Percentiles rank a stretch among this genome's conserved stretches.
phyloP scores from a whole-genome alignment of 305 asterid genomes.

The Caryopteris hybrid region DNA sequence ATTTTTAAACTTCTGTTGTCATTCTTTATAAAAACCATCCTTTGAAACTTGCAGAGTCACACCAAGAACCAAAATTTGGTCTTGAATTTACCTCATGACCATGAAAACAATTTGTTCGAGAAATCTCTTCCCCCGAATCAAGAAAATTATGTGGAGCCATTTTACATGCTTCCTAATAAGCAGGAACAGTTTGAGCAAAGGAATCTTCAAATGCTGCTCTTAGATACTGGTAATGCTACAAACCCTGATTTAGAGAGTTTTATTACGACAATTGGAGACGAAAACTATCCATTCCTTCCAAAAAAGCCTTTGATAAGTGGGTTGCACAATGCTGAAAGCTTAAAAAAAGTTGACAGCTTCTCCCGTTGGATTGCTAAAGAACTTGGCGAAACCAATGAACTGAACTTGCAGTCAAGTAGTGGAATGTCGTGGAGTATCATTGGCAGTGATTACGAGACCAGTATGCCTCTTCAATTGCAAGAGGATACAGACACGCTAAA shows the following conservation, averaged over 20 bases:
- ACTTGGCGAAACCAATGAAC: slow-evolving; percentile 65
- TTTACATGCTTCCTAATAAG: slow-evolving; percentile 24
- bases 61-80: slow-evolving; percentile 18
- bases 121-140: slow-evolving; percentile 38
- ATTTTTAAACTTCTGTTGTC: no score
- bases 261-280: slow-evolving; percentile 36
- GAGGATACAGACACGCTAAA: slow-evolving; percentile 53
- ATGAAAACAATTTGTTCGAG: slow-evolving; percentile 28
- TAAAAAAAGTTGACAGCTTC: slow-evolving; percentile 97
- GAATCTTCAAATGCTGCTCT: slow-evolving; percentile 35
- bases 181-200: slow-evolving; percentile 37
- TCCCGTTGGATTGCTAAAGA: slow-evolving; percentile 89
- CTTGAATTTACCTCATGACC: slow-evolving; percentile 23
- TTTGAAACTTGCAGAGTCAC: not conserved
- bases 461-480: slow-evolving; percentile 61
- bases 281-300: slow-evolving; percentile 37
- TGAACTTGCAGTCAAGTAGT: slow-evolving; percentile 56
- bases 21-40: not conserved
- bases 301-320: slow-evolving; percentile 64
- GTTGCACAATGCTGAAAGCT: slow-evolving; percentile 58
- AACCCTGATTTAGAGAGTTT: slow-evolving; percentile 44
- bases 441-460: slow-evolving; percentile 60
- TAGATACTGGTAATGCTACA: slow-evolving; percentile 30
- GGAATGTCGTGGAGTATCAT: slow-evolving; percentile 73
- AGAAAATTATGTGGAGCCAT: slow-evolving; percentile 34